Evolutionary conservation across 2,329 filamentous ascomycete genomes (phyloP).

Genomic region (Aspergillus japonicus): DNA sequence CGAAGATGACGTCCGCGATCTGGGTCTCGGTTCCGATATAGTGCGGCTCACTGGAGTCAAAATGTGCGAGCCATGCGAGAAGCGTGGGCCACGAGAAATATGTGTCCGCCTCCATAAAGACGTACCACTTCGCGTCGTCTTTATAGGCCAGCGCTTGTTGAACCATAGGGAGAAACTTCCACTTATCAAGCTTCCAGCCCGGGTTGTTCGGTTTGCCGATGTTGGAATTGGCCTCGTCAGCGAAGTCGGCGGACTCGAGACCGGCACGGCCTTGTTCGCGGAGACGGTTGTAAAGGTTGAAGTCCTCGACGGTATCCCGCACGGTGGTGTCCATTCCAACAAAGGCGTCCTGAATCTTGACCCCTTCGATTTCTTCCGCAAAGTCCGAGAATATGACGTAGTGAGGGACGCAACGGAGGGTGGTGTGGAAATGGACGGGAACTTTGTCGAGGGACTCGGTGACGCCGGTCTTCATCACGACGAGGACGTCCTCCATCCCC

Average conservation of each 20-base stretch:
- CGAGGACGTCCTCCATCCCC: constrained; percentile 53
- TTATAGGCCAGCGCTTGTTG: constrained; percentile 47
- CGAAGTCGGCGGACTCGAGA: constrained; percentile 39
- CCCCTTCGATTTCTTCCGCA: constrained; percentile 52
- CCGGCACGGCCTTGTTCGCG: constrained; percentile 44
- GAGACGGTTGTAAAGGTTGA: constrained; percentile 53
- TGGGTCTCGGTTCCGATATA: constrained; percentile 57
- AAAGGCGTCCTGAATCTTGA: constrained; percentile 52
- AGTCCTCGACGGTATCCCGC: constrained; percentile 46
- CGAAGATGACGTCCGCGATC: constrained; percentile 52
- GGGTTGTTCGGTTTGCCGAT: constrained; percentile 48
- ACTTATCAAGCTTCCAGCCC: constrained; percentile 56
- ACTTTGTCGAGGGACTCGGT: constrained; percentile 57
- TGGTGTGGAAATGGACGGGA: constrained; percentile 54
- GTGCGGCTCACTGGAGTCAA: constrained; percentile 48
- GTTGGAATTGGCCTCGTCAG: constrained; percentile 40
- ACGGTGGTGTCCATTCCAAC: constrained; percentile 43
- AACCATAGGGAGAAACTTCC: constrained; percentile 58
- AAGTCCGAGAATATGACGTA: constrained; percentile 61
- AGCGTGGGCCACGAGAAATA: constrained; percentile 56
- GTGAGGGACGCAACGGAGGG: constrained; percentile 56
- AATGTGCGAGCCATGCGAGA: constrained; percentile 52
- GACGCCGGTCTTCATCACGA: constrained; percentile 59
- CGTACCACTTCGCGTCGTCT: constrained; percentile 56
- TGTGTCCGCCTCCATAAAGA: constrained; percentile 61